These are phyloP conservation scores for Withania somnifera DNA, from an alignment of 305 asterid genomes.

Conservation along the genomic window DNA sequence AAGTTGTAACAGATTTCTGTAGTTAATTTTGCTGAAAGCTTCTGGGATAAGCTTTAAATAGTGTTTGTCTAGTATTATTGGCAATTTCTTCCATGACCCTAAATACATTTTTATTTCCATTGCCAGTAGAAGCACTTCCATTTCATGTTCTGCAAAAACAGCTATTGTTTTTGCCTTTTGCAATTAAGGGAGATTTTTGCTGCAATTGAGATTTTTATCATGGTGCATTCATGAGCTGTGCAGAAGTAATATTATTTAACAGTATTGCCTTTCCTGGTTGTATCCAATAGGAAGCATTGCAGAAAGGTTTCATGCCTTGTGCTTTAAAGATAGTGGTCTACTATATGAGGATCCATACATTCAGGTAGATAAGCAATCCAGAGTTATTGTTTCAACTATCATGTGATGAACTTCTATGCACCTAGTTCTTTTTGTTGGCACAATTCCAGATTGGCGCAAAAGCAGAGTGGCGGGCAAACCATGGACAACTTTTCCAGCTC, in stretches of 20 bases:
- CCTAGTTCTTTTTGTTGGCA: conserved; percentile 4
- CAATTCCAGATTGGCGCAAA: conserved; percentile 77
- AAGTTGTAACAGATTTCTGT: not conserved
- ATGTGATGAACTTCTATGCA: not conserved
- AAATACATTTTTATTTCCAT: not conserved
- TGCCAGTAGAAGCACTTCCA: not conserved
- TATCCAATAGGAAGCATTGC: conserved; percentile 79
- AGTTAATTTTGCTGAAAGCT: not conserved
- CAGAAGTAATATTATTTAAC: conserved; percentile 3
- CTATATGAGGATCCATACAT: conserved; percentile 82
- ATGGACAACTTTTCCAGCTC: conserved; percentile 78
- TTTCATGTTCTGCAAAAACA: not conserved
- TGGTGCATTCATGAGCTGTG: not conserved
- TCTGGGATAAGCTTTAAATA: not conserved
- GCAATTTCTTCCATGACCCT: not conserved
- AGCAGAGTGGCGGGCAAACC: conserved; percentile 87
- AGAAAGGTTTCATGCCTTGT: conserved; percentile 73
- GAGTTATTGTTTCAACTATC: not conserved
- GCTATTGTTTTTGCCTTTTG: not conserved
- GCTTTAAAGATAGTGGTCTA: conserved; percentile 90
- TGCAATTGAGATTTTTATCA: not conserved
- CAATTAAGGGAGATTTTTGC: not conserved
- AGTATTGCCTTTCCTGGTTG: conserved; percentile 20
- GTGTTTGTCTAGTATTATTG: not conserved
- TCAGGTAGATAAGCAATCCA: conserved; percentile 41